Evolutionary conservation across 2,329 filamentous ascomycete species (phyloP).

Genomic region (Claviceps fusiformis): DNA sequence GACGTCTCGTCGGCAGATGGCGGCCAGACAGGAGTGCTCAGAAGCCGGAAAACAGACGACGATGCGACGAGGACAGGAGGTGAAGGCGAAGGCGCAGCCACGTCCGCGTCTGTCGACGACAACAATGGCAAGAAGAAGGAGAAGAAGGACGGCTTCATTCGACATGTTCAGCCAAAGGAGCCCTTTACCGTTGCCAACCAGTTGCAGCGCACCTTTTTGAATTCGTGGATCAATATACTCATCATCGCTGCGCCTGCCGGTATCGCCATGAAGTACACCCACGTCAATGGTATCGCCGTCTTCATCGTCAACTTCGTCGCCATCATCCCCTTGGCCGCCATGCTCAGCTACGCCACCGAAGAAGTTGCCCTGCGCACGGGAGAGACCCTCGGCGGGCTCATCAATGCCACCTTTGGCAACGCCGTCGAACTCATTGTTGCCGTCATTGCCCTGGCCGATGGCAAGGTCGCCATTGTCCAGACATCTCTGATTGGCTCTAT

Average conservation of each 20-base stretch:
- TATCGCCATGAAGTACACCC: conserved; percentile 57
- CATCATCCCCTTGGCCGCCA: conserved; percentile 76
- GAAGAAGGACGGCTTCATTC: conserved; percentile 27
- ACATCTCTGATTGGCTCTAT: conserved; percentile 88
- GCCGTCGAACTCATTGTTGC: conserved; percentile 83
- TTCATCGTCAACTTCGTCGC: conserved; percentile 91
- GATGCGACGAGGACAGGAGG: conserved; percentile 7
- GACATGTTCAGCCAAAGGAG: conserved; percentile 33
- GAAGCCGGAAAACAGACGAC: conserved; percentile 20
- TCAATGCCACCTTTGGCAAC: conserved; percentile 90
- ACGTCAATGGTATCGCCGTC: conserved; percentile 45
- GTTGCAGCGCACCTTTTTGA: conserved; percentile 60
- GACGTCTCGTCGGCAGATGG: conserved; percentile 11
- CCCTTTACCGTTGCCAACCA: conserved; percentile 51
- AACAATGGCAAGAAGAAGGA: conserved; percentile 15
- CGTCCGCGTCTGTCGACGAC: conserved; percentile 11
- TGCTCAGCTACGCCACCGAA: conserved; percentile 81
- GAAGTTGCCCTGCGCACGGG: conserved; percentile 72
- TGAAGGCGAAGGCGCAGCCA: not conserved
- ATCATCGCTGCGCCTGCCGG: conserved; percentile 67
- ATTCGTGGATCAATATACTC: conserved; percentile 77
- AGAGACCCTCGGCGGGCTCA: conserved; percentile 73
- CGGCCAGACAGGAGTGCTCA: conserved; percentile 12
- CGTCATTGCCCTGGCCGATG: conserved; percentile 63
- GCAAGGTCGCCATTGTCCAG: conserved; percentile 74